These are phyloP conservation scores for Pluteus cervinus DNA, from an alignment of 768 basidiomycete genomes.

Conservation along the genomic window DNA sequence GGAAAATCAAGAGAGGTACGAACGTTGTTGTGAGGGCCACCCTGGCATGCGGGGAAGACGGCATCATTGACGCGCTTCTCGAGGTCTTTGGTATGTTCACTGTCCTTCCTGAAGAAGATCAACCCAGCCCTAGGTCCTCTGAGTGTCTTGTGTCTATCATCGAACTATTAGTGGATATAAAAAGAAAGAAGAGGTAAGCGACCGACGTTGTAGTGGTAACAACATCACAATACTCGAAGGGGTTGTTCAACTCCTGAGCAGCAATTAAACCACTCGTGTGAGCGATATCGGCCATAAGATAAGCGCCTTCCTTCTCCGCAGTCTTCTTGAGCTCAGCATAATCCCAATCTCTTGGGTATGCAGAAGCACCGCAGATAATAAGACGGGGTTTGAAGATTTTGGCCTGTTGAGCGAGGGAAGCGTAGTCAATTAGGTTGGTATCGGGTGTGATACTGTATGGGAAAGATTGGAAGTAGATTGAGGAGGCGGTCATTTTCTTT, in stretches of 20 bases:
- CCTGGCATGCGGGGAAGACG: conserved; percentile 99
- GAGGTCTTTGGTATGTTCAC: conserved; percentile 72
- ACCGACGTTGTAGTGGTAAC: conserved; percentile 94
- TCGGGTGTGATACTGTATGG: conserved; percentile 83
- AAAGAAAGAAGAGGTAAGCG: not conserved
- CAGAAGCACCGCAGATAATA: conserved; percentile 96
- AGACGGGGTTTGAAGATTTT: conserved; percentile 94
- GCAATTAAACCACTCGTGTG: conserved; percentile 96
- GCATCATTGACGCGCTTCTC: conserved; percentile 98
- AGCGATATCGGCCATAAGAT: conserved; percentile 94
- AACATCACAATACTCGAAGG: conserved; percentile 95
- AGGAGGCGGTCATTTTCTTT: conserved; percentile 99
- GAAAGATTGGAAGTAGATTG: conserved; percentile 99
- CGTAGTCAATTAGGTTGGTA: conserved; percentile 89
- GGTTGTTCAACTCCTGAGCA: conserved; percentile 82
- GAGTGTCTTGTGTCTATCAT: conserved; percentile 87
- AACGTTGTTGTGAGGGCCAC: conserved; percentile 98
- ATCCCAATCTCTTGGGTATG: conserved; percentile 99
- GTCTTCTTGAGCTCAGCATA: conserved; percentile 77
- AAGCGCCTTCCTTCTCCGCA: conserved; percentile 84
- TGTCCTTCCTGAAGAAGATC: conserved; percentile 97
- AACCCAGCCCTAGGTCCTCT: conserved; percentile 97
- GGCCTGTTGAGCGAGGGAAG: conserved; percentile 72
- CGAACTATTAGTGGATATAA: conserved; percentile 4
- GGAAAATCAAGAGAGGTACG: conserved; percentile 15